Evolutionary conservation across 169 alveolate species (phyloP).

Genomic region (Babesia divergens): DNA sequence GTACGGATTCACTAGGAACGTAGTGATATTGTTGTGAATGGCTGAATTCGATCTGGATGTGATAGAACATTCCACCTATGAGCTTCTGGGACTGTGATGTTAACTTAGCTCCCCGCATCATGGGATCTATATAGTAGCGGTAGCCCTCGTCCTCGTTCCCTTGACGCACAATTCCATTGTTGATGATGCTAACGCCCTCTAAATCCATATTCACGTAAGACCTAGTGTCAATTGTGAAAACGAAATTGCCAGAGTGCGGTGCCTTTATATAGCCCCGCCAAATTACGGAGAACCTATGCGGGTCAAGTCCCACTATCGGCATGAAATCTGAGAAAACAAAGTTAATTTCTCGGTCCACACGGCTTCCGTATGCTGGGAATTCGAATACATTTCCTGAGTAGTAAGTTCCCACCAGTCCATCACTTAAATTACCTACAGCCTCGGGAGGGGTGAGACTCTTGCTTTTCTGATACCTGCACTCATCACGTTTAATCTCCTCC

Average conservation of each 20-base stretch:
- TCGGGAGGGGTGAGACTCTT: slow-evolving; percentile 14
- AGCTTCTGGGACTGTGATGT: slow-evolving; percentile 78
- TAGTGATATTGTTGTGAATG: slow-evolving; percentile 81
- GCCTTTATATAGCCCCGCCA: slow-evolving; percentile 62
- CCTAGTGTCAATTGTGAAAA: slow-evolving; percentile 16
- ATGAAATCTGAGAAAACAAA: slow-evolving; percentile 75
- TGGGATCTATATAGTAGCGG: slow-evolving; percentile 58
- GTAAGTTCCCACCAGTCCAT: slow-evolving; percentile 64
- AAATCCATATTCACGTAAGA: slow-evolving; percentile 42
- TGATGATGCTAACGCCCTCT: slow-evolving; percentile 41
- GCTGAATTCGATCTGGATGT: slow-evolving; percentile 77
- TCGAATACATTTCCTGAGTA: slow-evolving; percentile 46
- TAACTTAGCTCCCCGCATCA: slow-evolving; percentile 50
- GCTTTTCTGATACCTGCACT: slow-evolving; percentile 25
- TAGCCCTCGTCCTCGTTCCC: slow-evolving; percentile 50
- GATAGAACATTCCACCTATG: slow-evolving; percentile 81
- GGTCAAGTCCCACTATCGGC: slow-evolving; percentile 80
- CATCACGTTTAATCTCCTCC: slow-evolving; percentile 40
- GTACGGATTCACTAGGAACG: slow-evolving; percentile 57
- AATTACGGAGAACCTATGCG: slow-evolving; percentile 81
- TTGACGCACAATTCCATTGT: slow-evolving; percentile 30
- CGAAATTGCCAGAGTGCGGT: slow-evolving; percentile 57
- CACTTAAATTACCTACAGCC: slow-evolving; percentile 20
- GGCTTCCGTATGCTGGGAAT: slow-evolving; percentile 68
- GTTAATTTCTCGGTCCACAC: slow-evolving; percentile 79